A percentile compares a stretch with the other conserved stretches of the same genome.
Conservation (phyloP, 2,329 filamentous ascomycete species). For the Penicillium sp. region DNA sequence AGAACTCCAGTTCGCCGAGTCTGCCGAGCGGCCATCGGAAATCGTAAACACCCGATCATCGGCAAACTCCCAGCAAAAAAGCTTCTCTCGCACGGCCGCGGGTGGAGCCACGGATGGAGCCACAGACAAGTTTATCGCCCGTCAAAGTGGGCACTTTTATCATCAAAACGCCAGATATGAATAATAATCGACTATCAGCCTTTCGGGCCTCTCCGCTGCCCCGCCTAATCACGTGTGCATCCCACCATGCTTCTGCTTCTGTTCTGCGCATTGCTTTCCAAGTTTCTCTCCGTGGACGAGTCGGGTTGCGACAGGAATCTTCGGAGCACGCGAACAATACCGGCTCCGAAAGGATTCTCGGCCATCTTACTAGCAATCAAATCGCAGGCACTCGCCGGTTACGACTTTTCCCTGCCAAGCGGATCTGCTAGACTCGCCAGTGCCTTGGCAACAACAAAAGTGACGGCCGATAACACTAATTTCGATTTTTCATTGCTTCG, state of each 20-base stretch:
- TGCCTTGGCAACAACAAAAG: slow-evolving; percentile 11
- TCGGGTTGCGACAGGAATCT: not conserved
- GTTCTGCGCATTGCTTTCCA: not conserved
- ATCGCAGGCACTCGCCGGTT: not conserved
- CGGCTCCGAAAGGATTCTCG: not conserved
- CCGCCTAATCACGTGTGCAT: slow-evolving; percentile 22
- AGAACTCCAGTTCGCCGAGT: not conserved
- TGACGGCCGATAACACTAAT: slow-evolving; percentile 19
- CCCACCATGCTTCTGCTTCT: slow-evolving; percentile 1
- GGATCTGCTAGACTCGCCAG: slow-evolving; percentile 4
- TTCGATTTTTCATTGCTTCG: slow-evolving; percentile 5
- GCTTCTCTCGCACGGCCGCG: not conserved
- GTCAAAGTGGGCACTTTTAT: slow-evolving; percentile 1
- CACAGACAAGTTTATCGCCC: not conserved
- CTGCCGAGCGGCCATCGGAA: not conserved
- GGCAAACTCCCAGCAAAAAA: not conserved
- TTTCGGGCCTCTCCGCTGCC: slow-evolving; percentile 22
- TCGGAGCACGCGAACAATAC: not conserved
- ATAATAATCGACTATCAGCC: slow-evolving; percentile 18
- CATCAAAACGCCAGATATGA: slow-evolving; percentile 19
- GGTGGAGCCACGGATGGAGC: not conserved
- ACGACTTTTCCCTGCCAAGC: slow-evolving; percentile 10
- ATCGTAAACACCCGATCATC: not conserved
- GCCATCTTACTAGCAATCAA: not conserved
- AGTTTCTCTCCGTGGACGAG: not conserved